A percentile compares a stretch with the other conserved stretches of the same genome.
These are phyloP conservation scores for Diaporthe sp. DNA, from an alignment of 2,329 filamentous ascomycete genomes.

Conservation along the genomic window DNA sequence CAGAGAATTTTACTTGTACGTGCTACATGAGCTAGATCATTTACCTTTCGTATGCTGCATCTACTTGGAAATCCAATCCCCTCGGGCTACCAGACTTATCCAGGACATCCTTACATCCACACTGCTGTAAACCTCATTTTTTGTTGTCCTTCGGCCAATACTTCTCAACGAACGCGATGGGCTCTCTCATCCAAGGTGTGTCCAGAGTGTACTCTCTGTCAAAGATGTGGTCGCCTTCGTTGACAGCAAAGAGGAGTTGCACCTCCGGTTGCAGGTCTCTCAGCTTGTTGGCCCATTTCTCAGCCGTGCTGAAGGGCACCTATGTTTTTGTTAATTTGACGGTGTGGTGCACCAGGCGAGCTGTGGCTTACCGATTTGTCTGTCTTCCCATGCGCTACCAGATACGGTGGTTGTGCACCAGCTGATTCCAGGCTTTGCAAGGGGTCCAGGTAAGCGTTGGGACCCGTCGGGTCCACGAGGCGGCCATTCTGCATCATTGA, in stretches of 20 bases:
- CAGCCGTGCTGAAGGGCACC: background rate
- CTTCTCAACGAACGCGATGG: background rate
- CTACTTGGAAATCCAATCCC: background rate
- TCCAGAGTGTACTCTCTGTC: slow-evolving; percentile 34
- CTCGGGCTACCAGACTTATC: background rate
- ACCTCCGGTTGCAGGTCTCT: slow-evolving; percentile 37
- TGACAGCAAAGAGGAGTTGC: slow-evolving; percentile 25
- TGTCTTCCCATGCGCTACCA: background rate
- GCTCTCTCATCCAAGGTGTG: slow-evolving; percentile 1
- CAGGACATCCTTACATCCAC: background rate
- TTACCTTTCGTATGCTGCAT: background rate
- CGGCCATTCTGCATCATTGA: slow-evolving; percentile 13
- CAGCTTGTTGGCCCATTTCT: slow-evolving; percentile 36
- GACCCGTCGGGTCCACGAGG: background rate
- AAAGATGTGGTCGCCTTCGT: slow-evolving; percentile 37
- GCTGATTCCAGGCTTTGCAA: background rate
- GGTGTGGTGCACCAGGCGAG: too few relatives aligned
- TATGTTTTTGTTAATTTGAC: background rate
- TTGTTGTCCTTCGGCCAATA: background rate
- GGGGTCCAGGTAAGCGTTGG: background rate
- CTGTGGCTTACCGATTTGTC: background rate
- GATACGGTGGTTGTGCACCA: background rate
- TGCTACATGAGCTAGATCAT: background rate
- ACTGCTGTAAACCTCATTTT: background rate
- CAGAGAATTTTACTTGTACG: background rate